These are phyloP conservation scores for Coemansia sp. DNA, from an alignment of 371 early-diverging fungal genomes.

Conservation along the genomic window DNA sequence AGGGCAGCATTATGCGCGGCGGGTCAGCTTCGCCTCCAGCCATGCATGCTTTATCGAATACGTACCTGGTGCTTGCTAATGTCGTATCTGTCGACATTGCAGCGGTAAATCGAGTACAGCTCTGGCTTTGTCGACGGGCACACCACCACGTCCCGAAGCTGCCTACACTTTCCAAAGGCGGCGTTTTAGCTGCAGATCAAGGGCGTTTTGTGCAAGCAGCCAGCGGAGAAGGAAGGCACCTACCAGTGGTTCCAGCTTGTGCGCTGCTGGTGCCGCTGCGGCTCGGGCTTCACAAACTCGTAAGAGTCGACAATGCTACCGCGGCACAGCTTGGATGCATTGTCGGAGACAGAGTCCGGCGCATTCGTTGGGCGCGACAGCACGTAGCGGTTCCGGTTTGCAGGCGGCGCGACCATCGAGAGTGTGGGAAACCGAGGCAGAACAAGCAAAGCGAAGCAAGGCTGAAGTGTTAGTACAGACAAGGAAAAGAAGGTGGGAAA, in stretches of 20 bases:
- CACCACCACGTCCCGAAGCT: slow-evolving; percentile 72
- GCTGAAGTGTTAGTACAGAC: slow-evolving; percentile 5
- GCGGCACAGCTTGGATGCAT: slow-evolving; percentile 18
- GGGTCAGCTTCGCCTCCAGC: neutral
- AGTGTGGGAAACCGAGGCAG: neutral
- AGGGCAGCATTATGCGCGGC: neutral
- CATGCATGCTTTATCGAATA: neutral
- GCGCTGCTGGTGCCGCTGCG: slow-evolving; percentile 43
- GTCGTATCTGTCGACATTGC: slow-evolving; percentile 59
- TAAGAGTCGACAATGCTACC: slow-evolving; percentile 37
- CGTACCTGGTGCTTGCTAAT: slow-evolving; percentile 57
- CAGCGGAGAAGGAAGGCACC: neutral
- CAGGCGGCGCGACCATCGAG: slow-evolving; percentile 35
- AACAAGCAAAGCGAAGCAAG: neutral
- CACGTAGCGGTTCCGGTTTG: slow-evolving; percentile 34
- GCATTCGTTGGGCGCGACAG: slow-evolving; percentile 3
- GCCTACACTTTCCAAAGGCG: slow-evolving; percentile 56
- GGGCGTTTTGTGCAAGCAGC: neutral
- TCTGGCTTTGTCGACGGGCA: slow-evolving; percentile 59
- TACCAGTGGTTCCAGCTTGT: slow-evolving; percentile 54
- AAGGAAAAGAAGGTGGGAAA: neutral
- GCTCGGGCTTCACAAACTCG: slow-evolving; percentile 46
- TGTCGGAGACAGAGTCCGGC: slow-evolving; percentile 2
- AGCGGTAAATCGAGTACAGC: slow-evolving; percentile 62
- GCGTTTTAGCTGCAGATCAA: neutral